Evolutionary conservation across 495 filamentous ascomycete species (phyloP).

Genomic region (Friedmanniomyces endolithicus): DNA sequence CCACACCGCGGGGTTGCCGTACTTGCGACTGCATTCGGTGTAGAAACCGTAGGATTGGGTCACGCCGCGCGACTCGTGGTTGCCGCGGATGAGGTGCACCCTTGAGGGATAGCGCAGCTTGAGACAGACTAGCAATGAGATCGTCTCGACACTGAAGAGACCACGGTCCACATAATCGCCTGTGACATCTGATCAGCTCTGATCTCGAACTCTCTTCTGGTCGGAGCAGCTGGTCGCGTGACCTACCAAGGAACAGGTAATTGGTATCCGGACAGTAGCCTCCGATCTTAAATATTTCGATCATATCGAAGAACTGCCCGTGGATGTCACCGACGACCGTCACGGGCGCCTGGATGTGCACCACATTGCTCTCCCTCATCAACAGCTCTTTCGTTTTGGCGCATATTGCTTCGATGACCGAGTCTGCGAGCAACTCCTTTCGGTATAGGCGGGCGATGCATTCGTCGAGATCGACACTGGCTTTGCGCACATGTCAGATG

Average conservation of each 20-base stretch:
- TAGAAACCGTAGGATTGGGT: conserved; percentile 99
- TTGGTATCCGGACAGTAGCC: conserved; percentile 95
- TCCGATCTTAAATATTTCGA: conserved; percentile 98
- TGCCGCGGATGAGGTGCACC: conserved; percentile 92
- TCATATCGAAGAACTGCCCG: conserved; percentile 95
- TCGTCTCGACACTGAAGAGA: conserved; percentile 94
- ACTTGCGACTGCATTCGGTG: conserved; percentile 93
- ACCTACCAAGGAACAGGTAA: conserved; percentile 82
- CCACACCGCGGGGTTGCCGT: conserved; percentile 96
- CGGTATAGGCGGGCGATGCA: conserved; percentile 92
- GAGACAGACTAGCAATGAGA: conserved; percentile 85
- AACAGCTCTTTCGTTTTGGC: conserved; percentile 96
- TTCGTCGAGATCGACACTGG: conserved; percentile 94
- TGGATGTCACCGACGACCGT: conserved; percentile 99
- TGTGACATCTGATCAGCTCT: background rate
- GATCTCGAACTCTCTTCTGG: background rate
- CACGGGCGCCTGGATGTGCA: conserved; percentile 88
- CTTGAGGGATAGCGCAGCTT: conserved; percentile 98
- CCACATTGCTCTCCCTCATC: conserved; percentile 99
- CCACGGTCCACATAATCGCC: conserved; percentile 95
- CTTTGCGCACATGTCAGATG: conserved; percentile 34
- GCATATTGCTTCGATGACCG: conserved; percentile 97
- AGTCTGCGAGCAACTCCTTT: conserved; percentile 91
- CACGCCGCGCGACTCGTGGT: conserved; percentile 93
- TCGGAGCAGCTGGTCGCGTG: conserved; percentile 6